Conservation (phyloP, 2,329 filamentous ascomycete genomes). For the Rhynchosporium secalis region DNA sequence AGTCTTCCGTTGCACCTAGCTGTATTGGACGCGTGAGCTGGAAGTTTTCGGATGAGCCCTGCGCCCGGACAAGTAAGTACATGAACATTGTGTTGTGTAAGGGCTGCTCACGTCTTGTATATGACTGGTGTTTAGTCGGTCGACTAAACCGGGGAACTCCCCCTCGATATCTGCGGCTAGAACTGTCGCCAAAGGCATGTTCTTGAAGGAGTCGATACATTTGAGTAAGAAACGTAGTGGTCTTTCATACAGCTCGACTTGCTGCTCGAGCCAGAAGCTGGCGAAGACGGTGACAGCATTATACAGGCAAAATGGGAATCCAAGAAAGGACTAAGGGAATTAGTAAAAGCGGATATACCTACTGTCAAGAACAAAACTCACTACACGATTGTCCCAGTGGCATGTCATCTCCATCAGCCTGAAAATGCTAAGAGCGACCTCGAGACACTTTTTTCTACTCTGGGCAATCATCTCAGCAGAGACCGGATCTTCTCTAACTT, state of each 20-base stretch:
- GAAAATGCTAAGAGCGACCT: conserved; percentile 15
- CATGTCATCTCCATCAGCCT: conserved; percentile 18
- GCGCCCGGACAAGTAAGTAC: neutral
- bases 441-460: conserved; percentile 17
- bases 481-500: conserved; percentile 5
- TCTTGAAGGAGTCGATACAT: conserved; percentile 15
- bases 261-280: conserved; percentile 12
- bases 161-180: conserved; percentile 18
- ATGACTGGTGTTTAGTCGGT: neutral
- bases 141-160: conserved; percentile 12
- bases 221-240: conserved; percentile 16
- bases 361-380: neutral
- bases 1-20: neutral
- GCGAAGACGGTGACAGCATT: conserved; percentile 12
- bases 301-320: conserved; percentile 14
- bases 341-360: neutral
- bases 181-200: conserved; percentile 10
- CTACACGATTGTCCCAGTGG: conserved; percentile 17
- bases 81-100: neutral
- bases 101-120: neutral
- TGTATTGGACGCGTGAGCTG: conserved; percentile 1
- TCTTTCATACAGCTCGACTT: conserved; percentile 2
- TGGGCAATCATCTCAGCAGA: conserved; percentile 9
- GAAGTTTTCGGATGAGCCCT: neutral
- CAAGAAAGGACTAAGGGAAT: conserved; percentile 8